phyloP scores from a whole-genome alignment of 2,329 filamentous ascomycete genomes.

The Xylariomycetidae sp. region DNA sequence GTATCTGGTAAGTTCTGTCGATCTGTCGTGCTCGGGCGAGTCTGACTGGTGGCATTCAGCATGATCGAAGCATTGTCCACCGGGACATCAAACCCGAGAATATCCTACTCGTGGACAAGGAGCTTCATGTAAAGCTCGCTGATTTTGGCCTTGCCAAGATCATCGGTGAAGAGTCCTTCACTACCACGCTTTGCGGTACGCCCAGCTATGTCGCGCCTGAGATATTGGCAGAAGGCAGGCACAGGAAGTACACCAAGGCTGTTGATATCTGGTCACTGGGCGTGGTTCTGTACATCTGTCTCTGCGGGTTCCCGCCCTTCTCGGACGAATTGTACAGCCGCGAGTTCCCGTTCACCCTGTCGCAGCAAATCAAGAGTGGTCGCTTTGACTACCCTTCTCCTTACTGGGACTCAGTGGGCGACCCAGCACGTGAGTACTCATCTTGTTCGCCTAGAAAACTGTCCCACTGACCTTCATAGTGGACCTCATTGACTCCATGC shows the following conservation, averaged over 20 bases:
- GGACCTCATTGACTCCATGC: constrained; percentile 91
- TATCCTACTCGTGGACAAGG: constrained; percentile 80
- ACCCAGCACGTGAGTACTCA: constrained; percentile 59
- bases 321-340: constrained; percentile 81
- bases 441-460: neutral
- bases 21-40: constrained; percentile 20
- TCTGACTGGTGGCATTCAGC: constrained; percentile 44
- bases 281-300: constrained; percentile 95
- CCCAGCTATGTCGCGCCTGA: constrained; percentile 96
- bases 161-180: constrained; percentile 97
- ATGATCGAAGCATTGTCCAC: constrained; percentile 95
- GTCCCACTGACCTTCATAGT: constrained; percentile 35
- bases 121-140: constrained; percentile 82
- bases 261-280: constrained; percentile 96
- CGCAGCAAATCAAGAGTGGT: constrained; percentile 83
- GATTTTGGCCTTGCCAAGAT: constrained; percentile 98
- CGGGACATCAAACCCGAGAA: constrained; percentile 98
- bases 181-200: constrained; percentile 93
- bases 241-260: constrained; percentile 86
- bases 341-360: constrained; percentile 80
- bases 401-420: constrained; percentile 87
- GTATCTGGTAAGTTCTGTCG: constrained; percentile 65
- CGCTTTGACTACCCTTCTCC: constrained; percentile 92
- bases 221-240: constrained; percentile 75
- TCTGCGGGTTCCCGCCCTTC: constrained; percentile 95